Evolutionary conservation across 2,329 filamentous ascomycete species (phyloP).

Genomic region (Sphaerulina musiva): DNA sequence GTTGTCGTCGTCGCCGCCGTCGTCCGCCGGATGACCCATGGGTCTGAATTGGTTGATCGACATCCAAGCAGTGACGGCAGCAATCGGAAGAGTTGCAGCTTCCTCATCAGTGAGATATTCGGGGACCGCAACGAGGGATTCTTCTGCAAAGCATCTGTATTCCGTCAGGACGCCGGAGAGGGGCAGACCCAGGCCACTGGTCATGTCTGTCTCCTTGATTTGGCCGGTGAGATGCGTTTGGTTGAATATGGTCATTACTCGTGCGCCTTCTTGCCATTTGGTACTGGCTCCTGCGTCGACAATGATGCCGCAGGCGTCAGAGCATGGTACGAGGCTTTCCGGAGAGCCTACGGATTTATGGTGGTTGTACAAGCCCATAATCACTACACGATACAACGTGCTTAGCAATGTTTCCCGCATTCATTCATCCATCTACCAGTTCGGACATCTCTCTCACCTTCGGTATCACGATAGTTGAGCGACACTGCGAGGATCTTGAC

Average conservation of each 20-base stretch:
- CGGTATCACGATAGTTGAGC: conserved; percentile 50
- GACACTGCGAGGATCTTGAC: conserved; percentile 49
- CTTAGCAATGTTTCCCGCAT: not conserved
- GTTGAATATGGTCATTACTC: conserved; percentile 62
- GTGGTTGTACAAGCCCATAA: conserved; percentile 61
- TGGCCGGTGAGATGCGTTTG: conserved; percentile 53
- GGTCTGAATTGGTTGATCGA: conserved; percentile 56
- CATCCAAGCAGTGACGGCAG: conserved; percentile 61
- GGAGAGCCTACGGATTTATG: conserved; percentile 48
- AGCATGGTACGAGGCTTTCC: conserved; percentile 54
- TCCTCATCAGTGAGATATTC: conserved; percentile 54
- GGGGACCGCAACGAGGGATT: conserved; percentile 52
- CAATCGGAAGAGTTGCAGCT: conserved; percentile 55
- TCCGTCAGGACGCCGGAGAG: conserved; percentile 52
- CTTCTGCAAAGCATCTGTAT: conserved; percentile 54
- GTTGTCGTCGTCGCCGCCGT: conserved; percentile 16
- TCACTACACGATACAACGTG: conserved; percentile 41
- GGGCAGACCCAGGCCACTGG: conserved; percentile 55
- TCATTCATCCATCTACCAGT: not conserved
- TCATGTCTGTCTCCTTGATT: conserved; percentile 50
- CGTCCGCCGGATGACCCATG: conserved; percentile 44
- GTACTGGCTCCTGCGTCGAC: conserved; percentile 42
- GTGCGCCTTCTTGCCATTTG: conserved; percentile 52
- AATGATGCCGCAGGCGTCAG: conserved; percentile 63
- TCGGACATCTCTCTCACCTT: conserved; percentile 26